phyloP scores from a whole-genome alignment of 306 rosid genomes.

The Purshia tridentata region DNA sequence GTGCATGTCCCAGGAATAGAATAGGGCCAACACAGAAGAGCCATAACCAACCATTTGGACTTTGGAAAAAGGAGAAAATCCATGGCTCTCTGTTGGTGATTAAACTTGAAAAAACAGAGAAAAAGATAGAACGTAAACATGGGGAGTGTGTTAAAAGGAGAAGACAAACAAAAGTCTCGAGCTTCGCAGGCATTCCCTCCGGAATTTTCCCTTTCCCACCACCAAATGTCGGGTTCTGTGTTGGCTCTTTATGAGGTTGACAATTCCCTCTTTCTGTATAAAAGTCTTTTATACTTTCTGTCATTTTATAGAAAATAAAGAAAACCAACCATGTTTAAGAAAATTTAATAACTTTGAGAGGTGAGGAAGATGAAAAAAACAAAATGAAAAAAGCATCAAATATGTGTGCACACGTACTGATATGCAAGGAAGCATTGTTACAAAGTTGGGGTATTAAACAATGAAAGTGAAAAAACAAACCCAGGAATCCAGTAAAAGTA shows the following conservation, averaged over 20 bases:
- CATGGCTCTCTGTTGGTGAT: constrained; percentile 23
- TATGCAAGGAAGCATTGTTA: background rate
- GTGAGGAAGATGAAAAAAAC: background rate
- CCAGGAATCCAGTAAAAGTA: constrained; percentile 68
- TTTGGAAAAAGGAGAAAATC: constrained; percentile 31
- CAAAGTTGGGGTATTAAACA: background rate
- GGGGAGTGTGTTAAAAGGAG: constrained; percentile 46
- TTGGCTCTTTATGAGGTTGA: constrained; percentile 39
- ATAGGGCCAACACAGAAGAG: constrained; percentile 8
- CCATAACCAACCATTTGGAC: constrained; percentile 21
- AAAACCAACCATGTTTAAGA: constrained; percentile 5
- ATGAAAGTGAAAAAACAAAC: constrained; percentile 32
- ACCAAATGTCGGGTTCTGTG: constrained; percentile 61
- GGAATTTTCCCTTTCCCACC: constrained; percentile 60
- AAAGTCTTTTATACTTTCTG: background rate
- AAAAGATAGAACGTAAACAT: constrained; percentile 35
- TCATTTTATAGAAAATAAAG: background rate
- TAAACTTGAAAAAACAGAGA: constrained; percentile 6
- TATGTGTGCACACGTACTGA: constrained; percentile 13
- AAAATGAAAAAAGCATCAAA: constrained; percentile 10
- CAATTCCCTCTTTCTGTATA: constrained; percentile 4
- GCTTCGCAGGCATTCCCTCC: constrained; percentile 64
- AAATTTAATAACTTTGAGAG: background rate
- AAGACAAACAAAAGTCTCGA: constrained; percentile 53
- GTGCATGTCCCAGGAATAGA: background rate